A percentile compares a stretch with the other conserved stretches of the same genome.
Conservation (phyloP, 2,329 filamentous ascomycete species). For the Neofusicoccum ribis region DNA sequence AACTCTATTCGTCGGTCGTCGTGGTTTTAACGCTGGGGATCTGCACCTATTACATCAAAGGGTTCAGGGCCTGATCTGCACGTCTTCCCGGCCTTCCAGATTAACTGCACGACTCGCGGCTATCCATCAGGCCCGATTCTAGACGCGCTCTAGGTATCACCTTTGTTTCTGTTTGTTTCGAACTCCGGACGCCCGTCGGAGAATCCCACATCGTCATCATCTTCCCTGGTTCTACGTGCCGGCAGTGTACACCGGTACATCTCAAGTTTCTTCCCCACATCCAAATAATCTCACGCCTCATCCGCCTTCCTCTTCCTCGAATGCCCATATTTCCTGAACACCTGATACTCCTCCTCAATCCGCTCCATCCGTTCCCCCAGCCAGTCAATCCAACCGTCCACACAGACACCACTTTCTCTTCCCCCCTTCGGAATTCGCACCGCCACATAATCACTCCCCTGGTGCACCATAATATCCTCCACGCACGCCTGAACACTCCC, state of each 20-base stretch:
- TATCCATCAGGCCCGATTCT: background rate
- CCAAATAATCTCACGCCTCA: background rate
- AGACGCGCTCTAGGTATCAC: background rate
- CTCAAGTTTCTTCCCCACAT: background rate
- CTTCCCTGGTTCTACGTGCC: background rate
- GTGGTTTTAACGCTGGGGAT: background rate
- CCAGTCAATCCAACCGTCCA: too few species aligned
- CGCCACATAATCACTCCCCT: background rate
- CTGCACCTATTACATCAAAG: background rate
- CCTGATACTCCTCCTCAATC: background rate
- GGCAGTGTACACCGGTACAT: background rate
- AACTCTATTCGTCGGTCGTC: background rate
- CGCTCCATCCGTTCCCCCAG: background rate
- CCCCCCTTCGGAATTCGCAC: background rate
- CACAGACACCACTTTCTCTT: background rate
- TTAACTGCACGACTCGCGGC: conserved; percentile 10
- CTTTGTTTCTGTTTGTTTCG: background rate
- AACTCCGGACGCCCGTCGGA: background rate
- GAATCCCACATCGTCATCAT: background rate
- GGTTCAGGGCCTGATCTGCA: background rate
- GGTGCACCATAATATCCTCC: background rate
- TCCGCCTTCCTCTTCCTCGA: background rate
- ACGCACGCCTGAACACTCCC: background rate
- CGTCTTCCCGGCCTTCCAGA: conserved; percentile 3
- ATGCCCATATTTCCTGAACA: background rate